A percentile compares a stretch with the other conserved stretches of the same genome.
Conservation (phyloP, 306 rosid species). For the Pyrus pyrifolia region DNA sequence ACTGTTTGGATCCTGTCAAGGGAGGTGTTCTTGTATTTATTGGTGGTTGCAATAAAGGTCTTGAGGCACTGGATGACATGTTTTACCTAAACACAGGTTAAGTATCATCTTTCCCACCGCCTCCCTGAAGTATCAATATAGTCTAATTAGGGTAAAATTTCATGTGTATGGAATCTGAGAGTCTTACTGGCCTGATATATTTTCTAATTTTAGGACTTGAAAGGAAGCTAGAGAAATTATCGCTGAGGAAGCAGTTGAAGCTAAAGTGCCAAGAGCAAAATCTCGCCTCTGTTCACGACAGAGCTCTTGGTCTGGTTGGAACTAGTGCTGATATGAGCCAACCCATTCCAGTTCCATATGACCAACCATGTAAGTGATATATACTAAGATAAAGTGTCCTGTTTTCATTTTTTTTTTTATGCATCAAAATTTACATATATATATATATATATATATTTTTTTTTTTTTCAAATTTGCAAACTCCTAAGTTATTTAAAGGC, state of each 20-base stretch:
- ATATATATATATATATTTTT: neutral
- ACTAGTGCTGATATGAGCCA: slow-evolving; percentile 38
- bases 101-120: neutral
- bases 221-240: slow-evolving; percentile 77
- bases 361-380: slow-evolving; percentile 50
- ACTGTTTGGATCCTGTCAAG: slow-evolving; percentile 74
- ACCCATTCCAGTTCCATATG: slow-evolving; percentile 32
- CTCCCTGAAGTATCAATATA: neutral
- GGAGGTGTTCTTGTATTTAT: slow-evolving; percentile 80
- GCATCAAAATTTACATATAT: neutral
- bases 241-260: slow-evolving; percentile 86
- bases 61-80: slow-evolving; percentile 94
- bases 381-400: neutral
- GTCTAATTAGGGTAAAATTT: neutral
- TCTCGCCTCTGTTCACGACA: slow-evolving; percentile 44
- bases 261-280: slow-evolving; percentile 91
- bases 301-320: slow-evolving; percentile 45
- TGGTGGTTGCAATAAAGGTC: slow-evolving; percentile 95
- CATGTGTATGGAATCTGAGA: slow-evolving; percentile 8
- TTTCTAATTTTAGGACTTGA: slow-evolving; percentile 64
- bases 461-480: neutral
- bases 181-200: slow-evolving; percentile 16
- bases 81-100: slow-evolving; percentile 86
- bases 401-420: neutral
- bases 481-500: neutral